phyloP scores from a whole-genome alignment of 108 stramenopile species.

The Aurantiochytrium sp. region DNA sequence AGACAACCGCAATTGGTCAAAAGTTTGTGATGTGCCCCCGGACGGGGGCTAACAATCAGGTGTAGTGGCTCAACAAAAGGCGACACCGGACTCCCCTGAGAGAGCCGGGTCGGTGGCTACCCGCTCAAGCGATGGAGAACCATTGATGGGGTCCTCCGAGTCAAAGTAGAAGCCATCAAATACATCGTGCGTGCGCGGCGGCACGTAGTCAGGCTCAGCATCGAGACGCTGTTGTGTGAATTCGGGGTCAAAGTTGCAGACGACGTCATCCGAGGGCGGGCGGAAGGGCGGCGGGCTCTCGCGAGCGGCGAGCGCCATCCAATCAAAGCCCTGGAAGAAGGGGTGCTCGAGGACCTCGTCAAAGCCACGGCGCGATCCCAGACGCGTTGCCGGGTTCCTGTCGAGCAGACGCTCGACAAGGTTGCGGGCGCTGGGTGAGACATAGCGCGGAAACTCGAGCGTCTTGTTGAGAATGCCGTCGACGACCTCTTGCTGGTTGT shows the following conservation, averaged over 20 bases:
- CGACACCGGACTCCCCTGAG: neutral
- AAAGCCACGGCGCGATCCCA: constrained; percentile 65
- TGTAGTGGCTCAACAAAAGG: neutral
- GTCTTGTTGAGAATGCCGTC: constrained; percentile 69
- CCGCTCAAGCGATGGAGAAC: neutral
- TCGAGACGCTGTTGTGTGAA: constrained; percentile 14
- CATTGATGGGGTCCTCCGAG: neutral
- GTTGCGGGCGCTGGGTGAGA: neutral
- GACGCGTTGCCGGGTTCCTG: constrained; percentile 71
- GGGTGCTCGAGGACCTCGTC: constrained; percentile 76
- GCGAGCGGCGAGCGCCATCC: constrained; percentile 69
- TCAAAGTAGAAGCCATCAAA: constrained; percentile 9
- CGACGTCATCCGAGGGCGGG: constrained; percentile 35
- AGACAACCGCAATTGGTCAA: too few relatives aligned
- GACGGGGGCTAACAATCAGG: neutral
- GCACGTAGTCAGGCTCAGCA: neutral
- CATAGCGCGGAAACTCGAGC: neutral
- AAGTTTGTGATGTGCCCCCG: too few relatives aligned
- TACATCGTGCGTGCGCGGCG: neutral
- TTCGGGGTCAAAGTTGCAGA: constrained; percentile 20
- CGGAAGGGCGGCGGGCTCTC: constrained; percentile 85
- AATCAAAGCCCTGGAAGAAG: constrained; percentile 77
- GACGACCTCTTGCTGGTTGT: constrained; percentile 78
- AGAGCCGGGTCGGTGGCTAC: neutral
- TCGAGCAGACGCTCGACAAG: constrained; percentile 58